phyloP scores from a whole-genome alignment of 352 stramenopile genomes.

The Blastocystis sp. region DNA sequence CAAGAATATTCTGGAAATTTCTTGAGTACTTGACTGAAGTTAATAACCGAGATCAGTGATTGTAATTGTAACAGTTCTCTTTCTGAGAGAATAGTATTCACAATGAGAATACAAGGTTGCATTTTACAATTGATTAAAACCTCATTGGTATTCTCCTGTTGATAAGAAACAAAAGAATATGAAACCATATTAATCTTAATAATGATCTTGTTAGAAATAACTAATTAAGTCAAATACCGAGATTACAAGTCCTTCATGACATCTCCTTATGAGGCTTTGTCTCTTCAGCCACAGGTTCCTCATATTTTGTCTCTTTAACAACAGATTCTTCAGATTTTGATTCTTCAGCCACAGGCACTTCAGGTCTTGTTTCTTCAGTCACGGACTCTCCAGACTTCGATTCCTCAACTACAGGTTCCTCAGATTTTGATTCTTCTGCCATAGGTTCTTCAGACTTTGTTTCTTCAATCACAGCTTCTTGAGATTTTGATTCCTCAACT shows the following conservation, averaged over 20 bases:
- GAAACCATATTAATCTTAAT: too few species aligned
- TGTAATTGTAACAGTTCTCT: too few species aligned
- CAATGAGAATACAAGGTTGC: too few species aligned
- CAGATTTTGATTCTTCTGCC: not conserved
- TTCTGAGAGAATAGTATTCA: too few species aligned
- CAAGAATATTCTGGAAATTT: not conserved
- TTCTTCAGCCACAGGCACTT: not conserved
- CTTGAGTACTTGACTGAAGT: not conserved
- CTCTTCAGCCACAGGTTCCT: too few species aligned
- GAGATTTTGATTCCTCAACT: constrained; percentile 19
- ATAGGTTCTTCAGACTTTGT: not conserved
- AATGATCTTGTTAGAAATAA: too few species aligned
- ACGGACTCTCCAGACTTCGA: too few species aligned
- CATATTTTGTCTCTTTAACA: not conserved
- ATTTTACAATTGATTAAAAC: too few species aligned
- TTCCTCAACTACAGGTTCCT: not conserved
- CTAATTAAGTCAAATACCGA: too few species aligned
- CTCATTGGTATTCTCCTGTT: too few species aligned
- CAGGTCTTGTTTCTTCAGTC: not conserved
- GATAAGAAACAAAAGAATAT: too few species aligned
- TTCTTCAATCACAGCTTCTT: not conserved
- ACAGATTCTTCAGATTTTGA: constrained; percentile 2
- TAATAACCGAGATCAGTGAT: not conserved
- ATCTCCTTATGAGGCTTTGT: not conserved
- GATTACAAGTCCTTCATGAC: not conserved